phyloP scores from a whole-genome alignment of 2,329 filamentous ascomycete genomes.

The Cercospora zeae-maydis region DNA sequence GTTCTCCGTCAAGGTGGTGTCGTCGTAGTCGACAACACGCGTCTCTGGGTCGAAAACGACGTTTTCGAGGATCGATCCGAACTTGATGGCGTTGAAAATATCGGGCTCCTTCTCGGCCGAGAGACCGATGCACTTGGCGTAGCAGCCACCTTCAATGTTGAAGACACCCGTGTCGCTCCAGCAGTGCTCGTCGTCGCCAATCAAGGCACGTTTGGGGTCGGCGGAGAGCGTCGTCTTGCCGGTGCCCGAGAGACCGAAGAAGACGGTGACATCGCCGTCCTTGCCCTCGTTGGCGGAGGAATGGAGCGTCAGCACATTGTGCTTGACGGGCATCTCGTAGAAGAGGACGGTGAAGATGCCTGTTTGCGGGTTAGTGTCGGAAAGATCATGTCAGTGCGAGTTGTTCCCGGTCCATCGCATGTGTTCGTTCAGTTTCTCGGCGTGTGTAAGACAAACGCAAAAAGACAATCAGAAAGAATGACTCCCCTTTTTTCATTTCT shows the following conservation, averaged over 20 bases:
- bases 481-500: conserved; percentile 33
- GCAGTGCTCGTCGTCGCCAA: conserved; percentile 99
- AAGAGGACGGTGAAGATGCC: conserved; percentile 96
- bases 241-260: conserved; percentile 97
- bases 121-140: conserved; percentile 96
- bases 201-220: conserved; percentile 91
- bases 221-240: conserved; percentile 98
- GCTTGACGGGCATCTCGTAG: conserved; percentile 99
- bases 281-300: conserved; percentile 97
- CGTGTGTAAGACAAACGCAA: too few relatives aligned
- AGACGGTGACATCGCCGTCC: conserved; percentile 93
- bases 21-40: conserved; percentile 91
- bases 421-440: too few relatives aligned
- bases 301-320: conserved; percentile 97
- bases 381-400: too few relatives aligned
- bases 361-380: too few relatives aligned
- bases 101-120: conserved; percentile 99
- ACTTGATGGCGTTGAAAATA: conserved; percentile 93
- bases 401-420: too few relatives aligned
- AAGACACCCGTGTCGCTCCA: conserved; percentile 96
- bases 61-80: conserved; percentile 96
- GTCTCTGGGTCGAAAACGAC: conserved; percentile 93
- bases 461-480: neutral
- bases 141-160: conserved; percentile 99
- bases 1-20: conserved; percentile 93